These are phyloP conservation scores for Hypoxylon sp. DNA, from an alignment of 2,329 filamentous ascomycete species.

Conservation along the genomic window DNA sequence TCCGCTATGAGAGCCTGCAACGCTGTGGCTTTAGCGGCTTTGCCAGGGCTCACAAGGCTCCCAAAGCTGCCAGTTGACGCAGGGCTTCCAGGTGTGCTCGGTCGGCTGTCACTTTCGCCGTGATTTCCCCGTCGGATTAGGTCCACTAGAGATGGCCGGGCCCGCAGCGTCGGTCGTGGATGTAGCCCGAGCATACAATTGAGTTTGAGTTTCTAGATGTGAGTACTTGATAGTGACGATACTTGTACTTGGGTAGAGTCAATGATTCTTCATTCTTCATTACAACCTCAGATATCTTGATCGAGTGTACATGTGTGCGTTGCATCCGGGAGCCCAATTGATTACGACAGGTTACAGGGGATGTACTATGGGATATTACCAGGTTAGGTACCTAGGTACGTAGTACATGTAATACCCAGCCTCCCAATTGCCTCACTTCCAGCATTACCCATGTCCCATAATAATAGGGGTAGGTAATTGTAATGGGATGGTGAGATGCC, in stretches of 20 bases:
- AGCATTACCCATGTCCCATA: background rate
- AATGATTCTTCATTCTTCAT: slow-evolving; percentile 4
- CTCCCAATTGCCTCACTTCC: slow-evolving; percentile 21
- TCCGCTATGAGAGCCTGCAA: slow-evolving; percentile 28
- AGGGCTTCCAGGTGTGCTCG: slow-evolving; percentile 37
- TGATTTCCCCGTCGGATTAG: slow-evolving; percentile 54
- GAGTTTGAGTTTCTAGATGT: slow-evolving; percentile 6
- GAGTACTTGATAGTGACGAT: slow-evolving; percentile 3
- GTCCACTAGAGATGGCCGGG: slow-evolving; percentile 66
- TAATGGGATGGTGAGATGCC: background rate
- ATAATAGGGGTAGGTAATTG: slow-evolving; percentile 1
- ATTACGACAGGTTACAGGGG: slow-evolving; percentile 24
- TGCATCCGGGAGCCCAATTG: slow-evolving; percentile 29
- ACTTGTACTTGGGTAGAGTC: too few species aligned
- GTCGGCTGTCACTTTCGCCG: slow-evolving; percentile 42
- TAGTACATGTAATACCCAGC: slow-evolving; percentile 7
- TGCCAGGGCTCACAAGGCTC: background rate
- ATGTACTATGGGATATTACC: slow-evolving; percentile 23
- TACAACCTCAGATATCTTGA: slow-evolving; percentile 10
- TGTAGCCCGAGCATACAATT: slow-evolving; percentile 63
- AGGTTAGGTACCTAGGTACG: slow-evolving; percentile 16
- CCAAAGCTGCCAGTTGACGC: slow-evolving; percentile 42
- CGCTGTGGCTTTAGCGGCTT: slow-evolving; percentile 23
- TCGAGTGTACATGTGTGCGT: slow-evolving; percentile 20
- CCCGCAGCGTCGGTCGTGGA: slow-evolving; percentile 64